Conservation (phyloP, 352 stramenopile species). For the Phytophthora pisi region DNA sequence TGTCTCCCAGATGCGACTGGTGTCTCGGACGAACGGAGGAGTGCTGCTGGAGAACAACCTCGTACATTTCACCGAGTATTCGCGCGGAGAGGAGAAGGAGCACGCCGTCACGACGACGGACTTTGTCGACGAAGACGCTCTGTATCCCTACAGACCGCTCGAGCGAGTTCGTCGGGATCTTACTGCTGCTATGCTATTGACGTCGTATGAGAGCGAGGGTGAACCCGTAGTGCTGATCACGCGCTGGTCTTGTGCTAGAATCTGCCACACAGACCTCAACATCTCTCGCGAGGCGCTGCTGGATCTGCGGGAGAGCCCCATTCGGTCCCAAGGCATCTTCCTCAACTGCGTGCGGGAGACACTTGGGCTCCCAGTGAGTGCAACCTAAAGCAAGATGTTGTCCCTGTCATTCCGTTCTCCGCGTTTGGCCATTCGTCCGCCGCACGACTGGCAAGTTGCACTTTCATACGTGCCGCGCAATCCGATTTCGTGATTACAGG, state of each 20-base stretch:
- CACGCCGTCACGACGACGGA: constrained; percentile 42
- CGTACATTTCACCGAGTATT: constrained; percentile 39
- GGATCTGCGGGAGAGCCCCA: constrained; percentile 26
- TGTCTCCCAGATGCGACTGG: constrained; percentile 50
- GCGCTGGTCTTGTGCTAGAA: constrained; percentile 31
- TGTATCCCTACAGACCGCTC: constrained; percentile 51
- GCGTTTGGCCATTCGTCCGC: background rate
- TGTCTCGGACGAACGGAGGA: constrained; percentile 37
- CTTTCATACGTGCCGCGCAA: background rate
- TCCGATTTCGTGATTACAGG: background rate
- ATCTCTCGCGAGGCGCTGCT: constrained; percentile 20
- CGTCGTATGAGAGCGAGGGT: constrained; percentile 17
- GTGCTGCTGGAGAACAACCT: constrained; percentile 42
- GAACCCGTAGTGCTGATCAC: constrained; percentile 32
- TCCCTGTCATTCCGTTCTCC: background rate
- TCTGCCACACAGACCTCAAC: constrained; percentile 32
- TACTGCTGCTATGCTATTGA: constrained; percentile 35
- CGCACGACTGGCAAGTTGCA: background rate
- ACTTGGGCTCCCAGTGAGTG: constrained; percentile 20
- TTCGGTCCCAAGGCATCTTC: constrained; percentile 28
- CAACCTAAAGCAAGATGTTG: constrained; percentile 6
- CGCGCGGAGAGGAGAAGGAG: constrained; percentile 10
- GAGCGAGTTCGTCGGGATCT: constrained; percentile 46
- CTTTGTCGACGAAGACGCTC: constrained; percentile 50
- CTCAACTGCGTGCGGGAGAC: constrained; percentile 35